Conservation (phyloP, 768 basidiomycete species). For the Coprinellus aureogranulatus region DNA sequence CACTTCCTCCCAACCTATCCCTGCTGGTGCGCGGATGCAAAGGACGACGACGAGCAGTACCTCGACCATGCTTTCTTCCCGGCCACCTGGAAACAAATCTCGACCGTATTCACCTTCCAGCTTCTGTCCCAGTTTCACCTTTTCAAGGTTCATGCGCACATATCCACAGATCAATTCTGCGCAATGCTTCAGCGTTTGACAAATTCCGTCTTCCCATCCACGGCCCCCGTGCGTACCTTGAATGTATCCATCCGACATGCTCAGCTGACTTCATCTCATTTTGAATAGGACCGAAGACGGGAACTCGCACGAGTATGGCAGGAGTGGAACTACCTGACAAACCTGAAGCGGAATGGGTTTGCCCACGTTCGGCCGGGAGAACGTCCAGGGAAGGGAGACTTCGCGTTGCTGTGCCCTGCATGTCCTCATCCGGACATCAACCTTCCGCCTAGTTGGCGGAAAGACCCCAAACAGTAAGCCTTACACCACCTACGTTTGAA, state of each 20-base stretch:
- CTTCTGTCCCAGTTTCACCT: neutral
- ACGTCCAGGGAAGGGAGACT: conserved; percentile 4
- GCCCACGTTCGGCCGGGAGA: conserved; percentile 1
- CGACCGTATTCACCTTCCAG: neutral
- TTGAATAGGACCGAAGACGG: neutral
- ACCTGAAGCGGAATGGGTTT: conserved; percentile 15
- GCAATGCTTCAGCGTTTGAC: neutral
- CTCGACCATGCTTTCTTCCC: conserved; percentile 12
- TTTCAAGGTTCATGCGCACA: neutral
- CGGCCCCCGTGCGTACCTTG: neutral
- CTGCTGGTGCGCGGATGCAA: conserved; percentile 7
- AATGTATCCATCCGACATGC: neutral
- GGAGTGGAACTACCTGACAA: conserved; percentile 7
- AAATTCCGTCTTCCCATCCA: neutral
- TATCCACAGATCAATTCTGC: neutral
- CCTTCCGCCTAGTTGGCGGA: conserved; percentile 19
- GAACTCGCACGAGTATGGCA: neutral
- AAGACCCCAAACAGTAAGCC: neutral
- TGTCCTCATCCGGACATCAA: conserved; percentile 29
- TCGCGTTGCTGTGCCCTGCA: conserved; percentile 19
- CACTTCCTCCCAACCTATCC: conserved; percentile 11
- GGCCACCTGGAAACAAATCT: neutral
- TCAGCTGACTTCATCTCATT: neutral
- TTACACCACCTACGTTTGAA: neutral
- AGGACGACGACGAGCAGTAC: conserved; percentile 1